Conservation (phyloP, 495 filamentous ascomycete species). For the Aspergillus olivimuriae region DNA sequence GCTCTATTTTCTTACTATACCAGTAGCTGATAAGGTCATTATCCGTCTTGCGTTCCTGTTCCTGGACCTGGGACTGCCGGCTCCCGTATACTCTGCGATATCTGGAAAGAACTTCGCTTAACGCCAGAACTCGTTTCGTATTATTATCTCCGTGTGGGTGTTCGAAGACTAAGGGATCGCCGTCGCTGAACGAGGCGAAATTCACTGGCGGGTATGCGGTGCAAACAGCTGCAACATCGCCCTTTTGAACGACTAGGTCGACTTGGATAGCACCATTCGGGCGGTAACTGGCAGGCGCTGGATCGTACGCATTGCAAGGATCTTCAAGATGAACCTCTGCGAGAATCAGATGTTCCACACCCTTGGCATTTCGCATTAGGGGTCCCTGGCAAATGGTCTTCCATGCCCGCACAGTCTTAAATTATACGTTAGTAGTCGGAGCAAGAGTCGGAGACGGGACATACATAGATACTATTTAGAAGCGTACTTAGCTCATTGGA, state of each 20-base stretch:
- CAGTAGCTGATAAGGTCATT: background rate
- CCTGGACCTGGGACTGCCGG: background rate
- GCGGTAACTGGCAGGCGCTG: background rate
- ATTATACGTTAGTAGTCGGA: background rate
- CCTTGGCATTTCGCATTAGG: background rate
- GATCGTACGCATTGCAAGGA: background rate
- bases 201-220: background rate
- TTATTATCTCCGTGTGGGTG: background rate
- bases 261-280: background rate
- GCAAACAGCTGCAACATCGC: background rate
- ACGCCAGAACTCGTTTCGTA: background rate
- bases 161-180: background rate
- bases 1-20: background rate
- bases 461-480: background rate
- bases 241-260: background rate
- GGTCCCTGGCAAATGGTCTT: background rate
- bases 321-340: background rate
- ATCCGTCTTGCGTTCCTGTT: background rate
- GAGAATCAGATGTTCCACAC: background rate
- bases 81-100: background rate
- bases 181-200: background rate
- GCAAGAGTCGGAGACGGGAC: background rate
- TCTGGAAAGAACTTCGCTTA: background rate
- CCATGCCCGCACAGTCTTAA: background rate
- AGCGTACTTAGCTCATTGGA: background rate